Percentiles rank a stretch among this genome's conserved stretches.
These are phyloP conservation scores for Draba incana DNA, from an alignment of 345 rosid genomes.

Conservation along the genomic window DNA sequence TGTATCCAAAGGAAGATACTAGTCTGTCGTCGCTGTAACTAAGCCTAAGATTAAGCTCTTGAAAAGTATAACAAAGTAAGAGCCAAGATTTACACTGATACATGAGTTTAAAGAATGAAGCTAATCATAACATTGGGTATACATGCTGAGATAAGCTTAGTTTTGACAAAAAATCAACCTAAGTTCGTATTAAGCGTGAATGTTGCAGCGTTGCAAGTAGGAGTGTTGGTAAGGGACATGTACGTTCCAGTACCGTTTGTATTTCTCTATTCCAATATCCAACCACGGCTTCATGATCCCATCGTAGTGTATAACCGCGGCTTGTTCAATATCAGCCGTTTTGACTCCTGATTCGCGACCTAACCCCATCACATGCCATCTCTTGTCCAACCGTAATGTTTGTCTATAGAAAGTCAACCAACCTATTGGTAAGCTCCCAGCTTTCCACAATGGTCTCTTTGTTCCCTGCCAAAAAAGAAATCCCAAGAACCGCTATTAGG, in stretches of 20 bases:
- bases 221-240: slow-evolving; percentile 57
- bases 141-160: slow-evolving; percentile 35
- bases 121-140: slow-evolving; percentile 42
- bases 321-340: slow-evolving; percentile 55
- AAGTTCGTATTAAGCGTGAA: slow-evolving; percentile 52
- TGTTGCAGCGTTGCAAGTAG: slow-evolving; percentile 66
- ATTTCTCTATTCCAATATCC: slow-evolving; percentile 72
- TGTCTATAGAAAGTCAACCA: slow-evolving; percentile 82
- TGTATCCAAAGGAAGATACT: neutral
- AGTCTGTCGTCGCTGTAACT: neutral
- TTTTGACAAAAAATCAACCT: slow-evolving; percentile 38
- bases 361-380: slow-evolving; percentile 81
- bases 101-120: slow-evolving; percentile 31
- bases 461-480: slow-evolving; percentile 52
- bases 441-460: slow-evolving; percentile 68
- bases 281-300: slow-evolving; percentile 98
- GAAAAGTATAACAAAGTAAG: slow-evolving; percentile 31
- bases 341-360: slow-evolving; percentile 66
- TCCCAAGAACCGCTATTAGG: neutral
- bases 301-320: slow-evolving; percentile 85
- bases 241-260: slow-evolving; percentile 74
- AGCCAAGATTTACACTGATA: slow-evolving; percentile 47
- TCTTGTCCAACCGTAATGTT: slow-evolving; percentile 68
- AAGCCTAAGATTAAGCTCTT: slow-evolving; percentile 25
- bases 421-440: slow-evolving; percentile 86